These are phyloP conservation scores for Mucor saturninus DNA, from an alignment of 371 early-diverging fungal species.

Conservation along the genomic window DNA sequence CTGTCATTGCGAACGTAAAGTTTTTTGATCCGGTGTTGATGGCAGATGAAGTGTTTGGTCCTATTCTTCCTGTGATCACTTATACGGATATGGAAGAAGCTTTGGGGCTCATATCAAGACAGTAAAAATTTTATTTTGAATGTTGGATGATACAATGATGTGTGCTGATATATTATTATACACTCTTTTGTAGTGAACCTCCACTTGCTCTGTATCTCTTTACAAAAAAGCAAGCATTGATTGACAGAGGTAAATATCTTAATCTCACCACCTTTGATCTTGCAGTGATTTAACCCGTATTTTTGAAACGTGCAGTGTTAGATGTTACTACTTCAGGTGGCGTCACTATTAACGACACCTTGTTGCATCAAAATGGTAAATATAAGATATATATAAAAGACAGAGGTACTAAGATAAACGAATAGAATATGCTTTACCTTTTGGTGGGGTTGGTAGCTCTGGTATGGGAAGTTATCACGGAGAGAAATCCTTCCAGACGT, in stretches of 20 bases:
- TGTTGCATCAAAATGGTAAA: constrained; percentile 63
- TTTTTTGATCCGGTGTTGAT: constrained; percentile 31
- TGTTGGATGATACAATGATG: too few relatives aligned
- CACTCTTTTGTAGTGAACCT: constrained; percentile 9
- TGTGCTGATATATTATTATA: not conserved
- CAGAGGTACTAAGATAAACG: not conserved
- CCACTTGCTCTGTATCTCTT: constrained; percentile 20
- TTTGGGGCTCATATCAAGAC: constrained; percentile 37
- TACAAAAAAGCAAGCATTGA: constrained; percentile 10
- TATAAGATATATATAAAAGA: not conserved
- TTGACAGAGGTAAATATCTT: not conserved
- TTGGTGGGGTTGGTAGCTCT: constrained; percentile 87
- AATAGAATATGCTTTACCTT: constrained; percentile 68
- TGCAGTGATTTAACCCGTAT: not conserved
- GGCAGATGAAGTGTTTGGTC: constrained; percentile 71
- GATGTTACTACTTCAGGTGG: constrained; percentile 72
- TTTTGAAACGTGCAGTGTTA: not conserved
- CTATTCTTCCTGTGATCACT: constrained; percentile 16
- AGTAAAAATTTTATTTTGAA: constrained; percentile 12
- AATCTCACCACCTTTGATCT: too few relatives aligned
- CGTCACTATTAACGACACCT: constrained; percentile 79
- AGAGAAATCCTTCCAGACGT: constrained; percentile 73
- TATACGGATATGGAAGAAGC: constrained; percentile 16
- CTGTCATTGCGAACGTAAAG: constrained; percentile 24
- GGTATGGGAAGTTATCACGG: constrained; percentile 91